Evolutionary conservation across 2,329 filamentous ascomycete species (phyloP).

Genomic region (Rhynchosporium agropyri): DNA sequence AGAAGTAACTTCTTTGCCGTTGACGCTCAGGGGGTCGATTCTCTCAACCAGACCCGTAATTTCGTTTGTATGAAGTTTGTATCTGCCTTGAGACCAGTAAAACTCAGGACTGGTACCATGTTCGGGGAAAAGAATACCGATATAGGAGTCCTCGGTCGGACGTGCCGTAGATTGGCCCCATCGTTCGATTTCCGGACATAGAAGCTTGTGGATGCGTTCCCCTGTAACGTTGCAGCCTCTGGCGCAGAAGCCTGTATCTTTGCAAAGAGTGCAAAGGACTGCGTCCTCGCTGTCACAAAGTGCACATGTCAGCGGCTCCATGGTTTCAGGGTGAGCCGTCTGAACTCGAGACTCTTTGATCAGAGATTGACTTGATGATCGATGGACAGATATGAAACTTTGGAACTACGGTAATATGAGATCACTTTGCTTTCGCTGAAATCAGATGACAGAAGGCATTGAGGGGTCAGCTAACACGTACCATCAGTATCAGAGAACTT

Average conservation of each 20-base stretch:
- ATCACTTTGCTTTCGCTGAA: too few relatives aligned
- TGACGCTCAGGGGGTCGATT: neutral
- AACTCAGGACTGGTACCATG: neutral
- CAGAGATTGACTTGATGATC: neutral
- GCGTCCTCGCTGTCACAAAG: constrained; percentile 6
- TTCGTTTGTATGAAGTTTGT: neutral
- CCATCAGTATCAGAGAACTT: too few relatives aligned
- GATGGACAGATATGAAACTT: neutral
- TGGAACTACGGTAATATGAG: too few relatives aligned
- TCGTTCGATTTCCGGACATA: neutral
- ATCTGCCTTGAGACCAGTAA: constrained; percentile 2
- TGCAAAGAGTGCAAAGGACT: neutral
- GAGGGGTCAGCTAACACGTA: too few relatives aligned
- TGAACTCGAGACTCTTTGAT: neutral
- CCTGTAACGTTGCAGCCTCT: neutral
- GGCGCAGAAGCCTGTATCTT: neutral
- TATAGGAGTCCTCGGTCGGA: neutral
- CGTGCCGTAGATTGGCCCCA: neutral
- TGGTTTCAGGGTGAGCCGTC: neutral
- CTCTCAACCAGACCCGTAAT: neutral
- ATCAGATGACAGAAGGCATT: too few relatives aligned
- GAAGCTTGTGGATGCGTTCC: constrained; percentile 1
- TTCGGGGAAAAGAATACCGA: neutral
- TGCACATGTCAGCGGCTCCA: neutral
- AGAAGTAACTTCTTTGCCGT: neutral